Conservation (phyloP, 345 rosid species). For the Citrus sinensis region DVS_A1.0 CM039161.1:10006001-10006500, state of each 20-base stretch:
- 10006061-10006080: background rate
- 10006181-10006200: background rate
- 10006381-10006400: slow-evolving; percentile 61
- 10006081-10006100: background rate
- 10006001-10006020: background rate
- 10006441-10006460: slow-evolving; percentile 74
- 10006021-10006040: background rate
- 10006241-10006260: background rate
- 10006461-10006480: slow-evolving; percentile 71
- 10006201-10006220: background rate
- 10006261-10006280: background rate
- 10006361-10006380: slow-evolving; percentile 61
- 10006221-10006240: background rate
- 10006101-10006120: background rate
- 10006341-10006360: slow-evolving; percentile 61
- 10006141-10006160: background rate
- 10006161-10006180: background rate
- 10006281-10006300: slow-evolving; percentile 64
- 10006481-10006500: slow-evolving; percentile 87
- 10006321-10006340: slow-evolving; percentile 89
- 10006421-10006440: slow-evolving; percentile 58
- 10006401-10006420: slow-evolving; percentile 50
- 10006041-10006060: background rate
- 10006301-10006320: slow-evolving; percentile 74
- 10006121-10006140: background rate